Evolutionary conservation across 2,329 filamentous ascomycete genomes (phyloP).

Genomic region (Verticillium albo-atrum): DNA sequence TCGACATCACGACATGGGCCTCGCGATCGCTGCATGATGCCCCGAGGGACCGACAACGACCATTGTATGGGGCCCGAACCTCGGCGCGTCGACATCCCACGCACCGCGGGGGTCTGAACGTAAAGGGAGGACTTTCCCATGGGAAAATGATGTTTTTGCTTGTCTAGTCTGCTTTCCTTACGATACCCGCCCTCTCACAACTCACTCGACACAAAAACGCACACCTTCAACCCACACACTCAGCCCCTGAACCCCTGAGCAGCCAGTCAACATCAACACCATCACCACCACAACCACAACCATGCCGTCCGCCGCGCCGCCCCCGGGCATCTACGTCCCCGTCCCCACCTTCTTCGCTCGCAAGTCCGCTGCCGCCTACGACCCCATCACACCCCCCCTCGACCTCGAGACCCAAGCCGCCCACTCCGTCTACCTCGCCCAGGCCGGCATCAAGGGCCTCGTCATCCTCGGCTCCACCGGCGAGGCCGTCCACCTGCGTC

Average conservation of each 20-base stretch:
- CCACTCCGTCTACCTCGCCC: slow-evolving; percentile 57
- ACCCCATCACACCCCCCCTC: slow-evolving; percentile 42
- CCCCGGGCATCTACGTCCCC: slow-evolving; percentile 54
- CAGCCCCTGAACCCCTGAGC: neutral
- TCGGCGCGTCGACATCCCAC: neutral
- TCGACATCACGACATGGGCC: neutral
- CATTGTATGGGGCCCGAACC: neutral
- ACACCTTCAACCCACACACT: neutral
- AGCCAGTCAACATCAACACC: neutral
- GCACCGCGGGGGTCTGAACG: neutral
- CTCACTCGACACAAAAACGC: neutral
- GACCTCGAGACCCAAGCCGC: slow-evolving; percentile 54
- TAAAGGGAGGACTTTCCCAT: neutral
- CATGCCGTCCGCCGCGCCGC: slow-evolving; percentile 31
- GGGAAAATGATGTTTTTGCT: too few relatives aligned
- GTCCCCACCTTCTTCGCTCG: slow-evolving; percentile 59
- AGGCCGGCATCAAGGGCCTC: slow-evolving; percentile 55
- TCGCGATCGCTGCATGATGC: slow-evolving; percentile 2
- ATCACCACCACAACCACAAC: neutral
- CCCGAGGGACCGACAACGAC: neutral
- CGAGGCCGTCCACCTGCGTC: slow-evolving; percentile 58
- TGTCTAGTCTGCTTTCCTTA: neutral
- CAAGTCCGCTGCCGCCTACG: slow-evolving; percentile 35
- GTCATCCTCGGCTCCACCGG: slow-evolving; percentile 61
- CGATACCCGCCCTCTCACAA: neutral